Percentiles rank a stretch among this genome's conserved stretches.
These are phyloP conservation scores for Xerocomus amazonicus DNA, from an alignment of 1,284 basidiomycete genomes.

Conservation along the genomic window DNA sequence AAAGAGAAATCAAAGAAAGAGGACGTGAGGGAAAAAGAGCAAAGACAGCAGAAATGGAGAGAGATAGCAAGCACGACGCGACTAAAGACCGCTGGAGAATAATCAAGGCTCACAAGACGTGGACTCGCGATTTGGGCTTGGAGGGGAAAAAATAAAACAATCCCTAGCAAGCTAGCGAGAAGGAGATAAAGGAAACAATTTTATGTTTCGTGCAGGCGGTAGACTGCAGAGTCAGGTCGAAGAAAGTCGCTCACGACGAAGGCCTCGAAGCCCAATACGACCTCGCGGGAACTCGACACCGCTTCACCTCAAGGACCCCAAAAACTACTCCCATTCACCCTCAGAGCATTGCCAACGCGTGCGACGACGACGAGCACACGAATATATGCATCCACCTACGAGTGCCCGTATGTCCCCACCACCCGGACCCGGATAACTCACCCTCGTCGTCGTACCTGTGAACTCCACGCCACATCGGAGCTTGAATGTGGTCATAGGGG, in stretches of 20 bases:
- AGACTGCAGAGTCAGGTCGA: slow-evolving; percentile 26
- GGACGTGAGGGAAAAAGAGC: slow-evolving; percentile 25
- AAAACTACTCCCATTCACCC: background rate
- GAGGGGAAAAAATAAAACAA: slow-evolving; percentile 19
- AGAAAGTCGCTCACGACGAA: slow-evolving; percentile 31
- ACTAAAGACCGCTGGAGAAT: slow-evolving; percentile 25
- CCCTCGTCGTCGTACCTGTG: slow-evolving; percentile 2
- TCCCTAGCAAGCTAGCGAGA: slow-evolving; percentile 25
- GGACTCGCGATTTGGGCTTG: slow-evolving; percentile 20
- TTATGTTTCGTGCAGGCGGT: slow-evolving; percentile 30
- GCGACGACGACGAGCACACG: slow-evolving; percentile 1
- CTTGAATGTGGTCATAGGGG: slow-evolving; percentile 30
- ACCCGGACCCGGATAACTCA: background rate
- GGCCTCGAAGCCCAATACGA: slow-evolving; percentile 26
- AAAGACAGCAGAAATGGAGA: slow-evolving; percentile 35
- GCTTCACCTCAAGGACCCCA: slow-evolving; percentile 20
- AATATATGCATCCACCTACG: background rate
- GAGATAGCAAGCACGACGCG: slow-evolving; percentile 36
- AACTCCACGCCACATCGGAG: slow-evolving; percentile 22
- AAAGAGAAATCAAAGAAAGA: slow-evolving; percentile 34
- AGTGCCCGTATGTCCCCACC: background rate
- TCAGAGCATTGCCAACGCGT: background rate
- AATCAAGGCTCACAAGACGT: slow-evolving; percentile 22
- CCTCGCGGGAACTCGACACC: slow-evolving; percentile 31
- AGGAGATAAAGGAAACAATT: slow-evolving; percentile 26